Evolutionary conservation across 352 stramenopile species (phyloP).

Genomic region (Pythium sukuiense): DNA sequence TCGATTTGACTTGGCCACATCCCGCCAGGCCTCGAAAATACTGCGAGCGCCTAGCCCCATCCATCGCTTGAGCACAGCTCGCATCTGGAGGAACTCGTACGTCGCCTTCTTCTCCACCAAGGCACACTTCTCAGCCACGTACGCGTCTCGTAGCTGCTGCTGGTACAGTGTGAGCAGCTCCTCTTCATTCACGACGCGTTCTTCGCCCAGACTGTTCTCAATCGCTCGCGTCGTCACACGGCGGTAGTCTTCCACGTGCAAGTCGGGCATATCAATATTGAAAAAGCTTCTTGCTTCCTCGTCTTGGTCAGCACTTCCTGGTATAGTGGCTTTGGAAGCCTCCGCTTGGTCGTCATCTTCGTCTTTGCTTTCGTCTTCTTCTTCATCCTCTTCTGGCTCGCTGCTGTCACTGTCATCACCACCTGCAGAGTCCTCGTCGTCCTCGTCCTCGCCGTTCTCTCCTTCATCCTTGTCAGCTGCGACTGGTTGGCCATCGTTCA

Average conservation of each 20-base stretch:
- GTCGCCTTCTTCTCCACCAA: slow-evolving; percentile 48
- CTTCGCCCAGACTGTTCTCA: slow-evolving; percentile 37
- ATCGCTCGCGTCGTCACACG: slow-evolving; percentile 38
- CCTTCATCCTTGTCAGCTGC: slow-evolving; percentile 7
- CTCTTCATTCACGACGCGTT: slow-evolving; percentile 36
- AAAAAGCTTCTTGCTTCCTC: slow-evolving; percentile 35
- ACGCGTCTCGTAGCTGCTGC: slow-evolving; percentile 42
- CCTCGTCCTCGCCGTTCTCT: slow-evolving; percentile 15
- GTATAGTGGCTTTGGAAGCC: neutral
- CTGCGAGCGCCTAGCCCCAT: slow-evolving; percentile 47
- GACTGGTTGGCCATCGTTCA: slow-evolving; percentile 15
- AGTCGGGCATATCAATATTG: slow-evolving; percentile 48
- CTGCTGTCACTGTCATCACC: slow-evolving; percentile 26
- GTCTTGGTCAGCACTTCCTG: slow-evolving; percentile 14
- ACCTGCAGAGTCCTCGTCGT: slow-evolving; percentile 15
- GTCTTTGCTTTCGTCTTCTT: slow-evolving; percentile 16
- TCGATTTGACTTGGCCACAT: slow-evolving; percentile 41
- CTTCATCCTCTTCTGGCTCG: slow-evolving; percentile 10
- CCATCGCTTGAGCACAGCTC: slow-evolving; percentile 52
- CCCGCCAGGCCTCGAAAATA: slow-evolving; percentile 64
- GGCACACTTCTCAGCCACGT: slow-evolving; percentile 49
- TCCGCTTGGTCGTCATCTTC: slow-evolving; percentile 25
- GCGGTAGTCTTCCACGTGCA: slow-evolving; percentile 48
- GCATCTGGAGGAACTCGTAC: slow-evolving; percentile 63
- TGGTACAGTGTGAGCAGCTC: slow-evolving; percentile 51